Evolutionary conservation across 306 rosid genomes (phyloP), one percentile per base, ranked within the genome.

Genomic region (barrel medic (Medicago truncatula)): DNA sequence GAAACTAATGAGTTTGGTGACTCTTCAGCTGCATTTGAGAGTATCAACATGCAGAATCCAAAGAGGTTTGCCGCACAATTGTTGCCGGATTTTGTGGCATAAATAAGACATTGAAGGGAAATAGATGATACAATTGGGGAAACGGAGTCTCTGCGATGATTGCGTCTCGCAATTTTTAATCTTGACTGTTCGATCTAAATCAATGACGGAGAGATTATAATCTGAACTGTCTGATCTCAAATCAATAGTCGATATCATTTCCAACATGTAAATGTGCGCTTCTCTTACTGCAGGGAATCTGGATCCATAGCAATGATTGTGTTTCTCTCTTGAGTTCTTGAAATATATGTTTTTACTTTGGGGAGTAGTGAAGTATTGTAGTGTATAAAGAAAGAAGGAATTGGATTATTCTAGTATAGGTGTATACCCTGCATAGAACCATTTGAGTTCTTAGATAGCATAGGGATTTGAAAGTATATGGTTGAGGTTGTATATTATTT

Each of bases 11-110:
- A 90, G 53, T 92, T 86, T 70, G 91, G 90, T 39, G 85, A 95
- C 76, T 83, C 97, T 70, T 85, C 97, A 58, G 87, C 92, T 44
- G 87, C 96, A 15, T 95, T 81, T 66, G 96, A 95, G 39, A 89
- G 75, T 72, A 90, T 95, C 74, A 89, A 90, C 79, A 87, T 95
- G 77, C 99, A 91, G 83, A 95, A 90, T 73, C 95, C 93, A 8
- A 94, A 95, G 86, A 84, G 98, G 81, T 95, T 92, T 62, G 96
- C 84, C 9, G 96, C 98, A 6, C 99, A 92, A 78, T 88, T 92
- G 85, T 83, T 95, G 74, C 97, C 92, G 2, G 99, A 95, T 76
- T 95, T 87, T 67, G 99, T 92, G 83, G 87, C 97, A 15, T 90
- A 49, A 85, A 75, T 25, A 77, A 62, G 69, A 50, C 65, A 58